phyloP scores from a whole-genome alignment of 129 eudicot genomes.

The Logfia minima region DNA sequence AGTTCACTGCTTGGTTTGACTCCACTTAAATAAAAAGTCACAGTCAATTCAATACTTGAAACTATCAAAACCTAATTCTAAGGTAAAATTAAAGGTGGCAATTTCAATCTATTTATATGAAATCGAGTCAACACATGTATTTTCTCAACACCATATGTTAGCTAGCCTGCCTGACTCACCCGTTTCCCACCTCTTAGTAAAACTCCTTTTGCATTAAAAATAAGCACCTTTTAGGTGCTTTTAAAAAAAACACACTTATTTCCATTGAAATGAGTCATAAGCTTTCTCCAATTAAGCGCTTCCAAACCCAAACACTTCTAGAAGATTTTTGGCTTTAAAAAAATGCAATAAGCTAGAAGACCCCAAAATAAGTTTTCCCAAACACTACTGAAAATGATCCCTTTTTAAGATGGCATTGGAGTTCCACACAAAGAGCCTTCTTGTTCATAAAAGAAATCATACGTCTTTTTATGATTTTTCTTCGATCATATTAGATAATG shows the following conservation, averaged over 20 bases:
- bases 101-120: background rate
- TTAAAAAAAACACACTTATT: no score
- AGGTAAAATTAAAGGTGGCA: background rate
- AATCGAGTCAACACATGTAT: background rate
- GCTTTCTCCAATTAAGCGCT: background rate
- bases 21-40: background rate
- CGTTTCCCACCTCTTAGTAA: background rate
- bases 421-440: background rate
- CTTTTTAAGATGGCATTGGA: background rate
- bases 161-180: background rate
- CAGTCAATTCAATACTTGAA: background rate
- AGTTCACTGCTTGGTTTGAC: background rate
- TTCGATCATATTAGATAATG: slow-evolving; percentile 7
- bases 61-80: background rate
- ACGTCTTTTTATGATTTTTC: background rate
- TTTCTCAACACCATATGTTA: background rate
- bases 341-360: background rate
- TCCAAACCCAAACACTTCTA: background rate
- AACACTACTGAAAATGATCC: background rate
- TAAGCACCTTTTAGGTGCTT: no score
- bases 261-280: background rate
- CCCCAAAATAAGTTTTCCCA: background rate
- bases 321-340: background rate
- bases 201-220: no score
- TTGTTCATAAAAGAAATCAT: background rate